Conservation (phyloP, 257 asterid species). For the Fraxinus cuspidata region DNA sequence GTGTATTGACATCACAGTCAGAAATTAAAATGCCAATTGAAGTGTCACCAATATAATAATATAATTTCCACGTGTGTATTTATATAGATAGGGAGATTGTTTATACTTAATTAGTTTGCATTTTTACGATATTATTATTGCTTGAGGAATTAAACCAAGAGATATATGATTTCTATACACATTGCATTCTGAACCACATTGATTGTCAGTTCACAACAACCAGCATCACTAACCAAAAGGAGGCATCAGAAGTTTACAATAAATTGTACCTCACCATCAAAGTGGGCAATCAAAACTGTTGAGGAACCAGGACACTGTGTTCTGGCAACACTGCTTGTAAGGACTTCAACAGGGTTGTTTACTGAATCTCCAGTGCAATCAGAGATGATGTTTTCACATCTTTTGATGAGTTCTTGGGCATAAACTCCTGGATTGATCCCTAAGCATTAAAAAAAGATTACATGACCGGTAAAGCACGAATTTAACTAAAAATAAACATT, state of each 20-base stretch:
- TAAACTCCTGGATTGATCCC: conserved; percentile 70
- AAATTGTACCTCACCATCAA: conserved; percentile 72
- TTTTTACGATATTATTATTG: background rate
- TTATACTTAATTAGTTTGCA: background rate
- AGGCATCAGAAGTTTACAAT: background rate
- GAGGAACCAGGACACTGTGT: conserved; percentile 69
- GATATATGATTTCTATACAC: background rate
- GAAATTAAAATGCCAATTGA: background rate
- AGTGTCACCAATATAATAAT: background rate
- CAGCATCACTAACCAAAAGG: background rate
- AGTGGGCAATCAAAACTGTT: conserved; percentile 61
- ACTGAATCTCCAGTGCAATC: conserved; percentile 31
- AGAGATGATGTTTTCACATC: conserved; percentile 49
- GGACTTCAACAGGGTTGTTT: conserved; percentile 54
- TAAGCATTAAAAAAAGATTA: conserved; percentile 23
- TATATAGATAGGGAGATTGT: no score
- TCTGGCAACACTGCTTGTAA: conserved; percentile 50
- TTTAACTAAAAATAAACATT: background rate
- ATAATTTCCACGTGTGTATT: background rate
- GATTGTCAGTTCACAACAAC: background rate
- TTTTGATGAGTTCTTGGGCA: conserved; percentile 69
- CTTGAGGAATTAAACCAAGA: background rate
- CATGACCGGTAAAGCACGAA: background rate
- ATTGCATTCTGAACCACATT: background rate
- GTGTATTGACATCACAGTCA: background rate